Conservation (phyloP, 768 basidiomycete genomes). For the Leucocoprinus sp. region DNA sequence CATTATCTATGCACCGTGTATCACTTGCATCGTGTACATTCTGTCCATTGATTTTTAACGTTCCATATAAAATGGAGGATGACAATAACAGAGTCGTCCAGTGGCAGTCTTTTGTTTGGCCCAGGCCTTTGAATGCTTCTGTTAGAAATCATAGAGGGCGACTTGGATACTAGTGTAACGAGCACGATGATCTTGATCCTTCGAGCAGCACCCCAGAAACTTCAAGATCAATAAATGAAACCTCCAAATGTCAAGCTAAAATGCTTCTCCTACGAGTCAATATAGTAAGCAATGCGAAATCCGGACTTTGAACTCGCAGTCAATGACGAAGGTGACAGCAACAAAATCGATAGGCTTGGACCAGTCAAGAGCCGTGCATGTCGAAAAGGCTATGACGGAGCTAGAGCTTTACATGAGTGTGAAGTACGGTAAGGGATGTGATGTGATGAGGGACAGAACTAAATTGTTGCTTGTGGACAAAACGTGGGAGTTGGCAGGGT, state of each 20-base stretch:
- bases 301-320: conserved; percentile 1
- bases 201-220: conserved; percentile 16
- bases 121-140: conserved; percentile 42
- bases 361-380: conserved; percentile 66
- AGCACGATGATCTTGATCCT: conserved; percentile 58
- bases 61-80: too few relatives aligned
- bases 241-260: conserved; percentile 78
- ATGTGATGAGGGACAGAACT: conserved; percentile 41
- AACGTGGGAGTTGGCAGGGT: conserved; percentile 72
- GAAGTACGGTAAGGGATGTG: conserved; percentile 26
- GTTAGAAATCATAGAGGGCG: too few relatives aligned
- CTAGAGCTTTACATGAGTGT: conserved; percentile 2
- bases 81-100: too few relatives aligned
- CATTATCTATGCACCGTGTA: not conserved
- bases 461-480: conserved; percentile 56
- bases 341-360: conserved; percentile 26
- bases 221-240: too few relatives aligned
- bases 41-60: not conserved
- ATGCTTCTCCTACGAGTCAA: conserved; percentile 66
- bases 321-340: not conserved
- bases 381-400: conserved; percentile 61
- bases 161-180: too few relatives aligned
- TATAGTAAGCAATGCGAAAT: conserved; percentile 55
- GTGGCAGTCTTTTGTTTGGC: conserved; percentile 14
- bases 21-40: not conserved